Conservation (phyloP, 768 basidiomycete genomes). For the Antrodiella citrinella region DNA sequence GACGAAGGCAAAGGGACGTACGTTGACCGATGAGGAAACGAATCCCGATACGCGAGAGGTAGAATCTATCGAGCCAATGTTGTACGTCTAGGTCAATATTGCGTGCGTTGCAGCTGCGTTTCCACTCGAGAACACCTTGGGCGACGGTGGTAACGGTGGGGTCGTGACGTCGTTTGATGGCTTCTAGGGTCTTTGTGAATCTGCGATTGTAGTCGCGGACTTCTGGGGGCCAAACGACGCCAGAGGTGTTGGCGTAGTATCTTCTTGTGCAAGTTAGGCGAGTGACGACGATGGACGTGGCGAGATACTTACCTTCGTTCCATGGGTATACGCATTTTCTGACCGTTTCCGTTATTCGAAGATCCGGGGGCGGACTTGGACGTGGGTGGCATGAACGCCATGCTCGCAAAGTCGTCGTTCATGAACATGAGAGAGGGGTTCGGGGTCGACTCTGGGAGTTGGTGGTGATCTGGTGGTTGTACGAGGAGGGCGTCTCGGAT, state of each 20-base stretch:
- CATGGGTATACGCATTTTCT: conserved; percentile 72
- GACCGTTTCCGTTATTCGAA: conserved; percentile 34
- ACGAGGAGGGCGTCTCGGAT: conserved; percentile 61
- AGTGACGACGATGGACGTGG: conserved; percentile 4
- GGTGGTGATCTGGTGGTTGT: conserved; percentile 34
- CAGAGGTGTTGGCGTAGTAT: conserved; percentile 76
- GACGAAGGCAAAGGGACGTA: conserved; percentile 24
- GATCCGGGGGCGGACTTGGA: conserved; percentile 18
- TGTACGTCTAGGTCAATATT: conserved; percentile 85
- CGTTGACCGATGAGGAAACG: conserved; percentile 96
- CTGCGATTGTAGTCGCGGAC: conserved; percentile 87
- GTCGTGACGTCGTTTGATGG: conserved; percentile 92
- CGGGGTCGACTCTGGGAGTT: conserved; percentile 65
- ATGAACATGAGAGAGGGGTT: conserved; percentile 67
- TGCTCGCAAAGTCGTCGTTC: conserved; percentile 16
- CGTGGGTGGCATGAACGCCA: conserved; percentile 8
- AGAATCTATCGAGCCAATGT: conserved; percentile 94
- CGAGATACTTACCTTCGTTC: conserved; percentile 58
- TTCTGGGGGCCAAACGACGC: conserved; percentile 84
- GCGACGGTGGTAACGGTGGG: conserved; percentile 97
- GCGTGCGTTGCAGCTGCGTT: conserved; percentile 57
- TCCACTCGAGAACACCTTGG: conserved; percentile 96
- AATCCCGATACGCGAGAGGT: conserved; percentile 92
- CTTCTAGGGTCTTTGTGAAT: conserved; percentile 81
- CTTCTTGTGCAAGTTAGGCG: conserved; percentile 28